Conservation (phyloP, 257 asterid species). For the Nicotiana obtusifolia region DNA sequence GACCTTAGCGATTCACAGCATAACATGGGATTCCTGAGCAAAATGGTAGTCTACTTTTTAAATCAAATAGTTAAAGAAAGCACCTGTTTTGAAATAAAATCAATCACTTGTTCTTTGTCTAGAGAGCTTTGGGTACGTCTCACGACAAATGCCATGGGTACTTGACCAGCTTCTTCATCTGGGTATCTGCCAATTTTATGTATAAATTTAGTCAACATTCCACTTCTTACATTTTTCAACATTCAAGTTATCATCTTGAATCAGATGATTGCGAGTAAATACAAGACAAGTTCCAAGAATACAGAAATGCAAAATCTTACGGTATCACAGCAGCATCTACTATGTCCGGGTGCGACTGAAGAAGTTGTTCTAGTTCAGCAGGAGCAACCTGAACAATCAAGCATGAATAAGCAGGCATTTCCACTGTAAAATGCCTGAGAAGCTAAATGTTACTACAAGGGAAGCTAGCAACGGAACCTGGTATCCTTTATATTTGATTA, state of each 20-base stretch:
- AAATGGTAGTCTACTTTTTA: neutral
- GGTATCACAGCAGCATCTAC: constrained; percentile 53
- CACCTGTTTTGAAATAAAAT: constrained; percentile 43
- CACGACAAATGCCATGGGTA: constrained; percentile 52
- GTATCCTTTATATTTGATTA: constrained; percentile 57
- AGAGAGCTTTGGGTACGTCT: constrained; percentile 29
- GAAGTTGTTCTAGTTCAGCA: constrained; percentile 52
- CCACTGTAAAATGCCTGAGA: neutral
- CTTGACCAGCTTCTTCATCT: constrained; percentile 50
- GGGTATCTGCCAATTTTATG: constrained; percentile 29
- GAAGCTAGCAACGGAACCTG: constrained; percentile 30
- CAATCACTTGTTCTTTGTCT: constrained; percentile 27
- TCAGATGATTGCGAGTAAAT: too few relatives aligned
- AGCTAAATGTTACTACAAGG: neutral
- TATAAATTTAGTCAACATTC: neutral
- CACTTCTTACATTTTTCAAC: neutral
- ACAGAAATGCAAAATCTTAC: constrained; percentile 19
- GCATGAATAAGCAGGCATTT: neutral
- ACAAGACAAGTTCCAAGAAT: neutral
- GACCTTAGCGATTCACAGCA: too few relatives aligned
- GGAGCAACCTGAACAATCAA: constrained; percentile 43
- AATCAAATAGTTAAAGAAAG: neutral
- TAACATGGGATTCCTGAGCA: neutral
- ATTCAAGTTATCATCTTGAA: neutral
- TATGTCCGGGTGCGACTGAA: constrained; percentile 45